A percentile compares a stretch with the other conserved stretches of the same genome.
phyloP scores from a whole-genome alignment of 2,329 filamentous ascomycete species.

The Aspergillus sojae region DNA sequence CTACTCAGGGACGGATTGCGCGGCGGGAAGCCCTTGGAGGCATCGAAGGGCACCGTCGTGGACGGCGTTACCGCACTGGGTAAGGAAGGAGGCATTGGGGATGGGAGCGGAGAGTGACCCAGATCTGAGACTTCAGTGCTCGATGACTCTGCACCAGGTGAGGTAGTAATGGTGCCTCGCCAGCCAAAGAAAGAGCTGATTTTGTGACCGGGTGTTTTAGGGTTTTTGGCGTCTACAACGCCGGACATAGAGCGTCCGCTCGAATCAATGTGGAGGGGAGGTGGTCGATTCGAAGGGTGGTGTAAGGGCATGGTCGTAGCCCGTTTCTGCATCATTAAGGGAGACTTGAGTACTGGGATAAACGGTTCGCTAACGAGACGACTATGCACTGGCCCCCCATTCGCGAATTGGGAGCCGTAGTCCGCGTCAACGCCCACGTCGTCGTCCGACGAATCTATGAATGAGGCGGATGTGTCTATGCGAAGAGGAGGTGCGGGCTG shows the following conservation, averaged over 20 bases:
- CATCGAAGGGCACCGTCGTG: conserved; percentile 53
- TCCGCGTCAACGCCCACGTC: conserved; percentile 33
- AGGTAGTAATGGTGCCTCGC: conserved; percentile 55
- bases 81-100: conserved; percentile 50
- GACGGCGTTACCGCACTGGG: conserved; percentile 37
- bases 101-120: conserved; percentile 61
- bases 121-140: conserved; percentile 66
- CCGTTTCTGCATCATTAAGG: conserved; percentile 52
- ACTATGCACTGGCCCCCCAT: conserved; percentile 42
- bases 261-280: conserved; percentile 49
- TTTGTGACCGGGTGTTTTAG: conserved; percentile 58
- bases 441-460: conserved; percentile 27
- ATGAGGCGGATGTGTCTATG: conserved; percentile 35
- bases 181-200: conserved; percentile 70
- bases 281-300: conserved; percentile 41
- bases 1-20: conserved; percentile 47
- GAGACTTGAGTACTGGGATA: conserved; percentile 71
- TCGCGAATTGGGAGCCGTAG: conserved; percentile 34
- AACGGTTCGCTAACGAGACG: conserved; percentile 49
- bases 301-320: conserved; percentile 50
- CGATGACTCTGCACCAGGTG: conserved; percentile 60
- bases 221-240: conserved; percentile 39
- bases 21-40: conserved; percentile 50
- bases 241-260: conserved; percentile 38
- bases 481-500: conserved; percentile 35